Evolutionary conservation across 1,139 yeast species (phyloP).

Genomic region (Suhomyces wounanorum): DNA sequence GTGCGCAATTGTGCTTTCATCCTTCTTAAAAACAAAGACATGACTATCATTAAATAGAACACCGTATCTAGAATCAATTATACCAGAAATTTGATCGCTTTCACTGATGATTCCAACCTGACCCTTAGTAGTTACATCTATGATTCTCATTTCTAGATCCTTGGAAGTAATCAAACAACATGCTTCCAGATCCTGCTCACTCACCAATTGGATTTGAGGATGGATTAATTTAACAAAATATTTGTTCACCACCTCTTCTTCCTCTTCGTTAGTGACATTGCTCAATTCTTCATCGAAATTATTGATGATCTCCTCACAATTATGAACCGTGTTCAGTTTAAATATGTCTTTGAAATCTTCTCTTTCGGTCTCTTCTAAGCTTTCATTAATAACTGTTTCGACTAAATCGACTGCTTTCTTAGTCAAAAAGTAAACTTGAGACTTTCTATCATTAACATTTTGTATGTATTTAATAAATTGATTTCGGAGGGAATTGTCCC

Average conservation of each 20-base stretch:
- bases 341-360: constrained; percentile 18
- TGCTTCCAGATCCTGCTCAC: constrained; percentile 35
- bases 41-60: constrained; percentile 68
- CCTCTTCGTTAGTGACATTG: constrained; percentile 24
- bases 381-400: constrained; percentile 33
- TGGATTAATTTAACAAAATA: constrained; percentile 44
- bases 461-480: constrained; percentile 64
- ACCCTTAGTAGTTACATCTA: constrained; percentile 54
- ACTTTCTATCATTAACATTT: constrained; percentile 55
- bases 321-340: constrained; percentile 17
- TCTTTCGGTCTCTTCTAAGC: constrained; percentile 17
- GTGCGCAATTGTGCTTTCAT: constrained; percentile 26
- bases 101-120: constrained; percentile 48
- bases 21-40: constrained; percentile 61
- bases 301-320: constrained; percentile 37
- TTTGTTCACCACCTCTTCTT: constrained; percentile 40
- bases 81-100: constrained; percentile 39
- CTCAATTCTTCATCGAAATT: constrained; percentile 37
- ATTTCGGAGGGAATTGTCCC: constrained; percentile 74
- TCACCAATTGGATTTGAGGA: constrained; percentile 46
- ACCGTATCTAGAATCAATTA: constrained; percentile 74
- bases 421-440: constrained; percentile 63
- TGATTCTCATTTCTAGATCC: constrained; percentile 66
- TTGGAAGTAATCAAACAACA: constrained; percentile 63
- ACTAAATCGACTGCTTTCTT: constrained; percentile 73